Percentiles rank a stretch among this genome's conserved stretches.
Conservation (phyloP, 768 basidiomycete genomes). For the Myochromella boudieri region DNA sequence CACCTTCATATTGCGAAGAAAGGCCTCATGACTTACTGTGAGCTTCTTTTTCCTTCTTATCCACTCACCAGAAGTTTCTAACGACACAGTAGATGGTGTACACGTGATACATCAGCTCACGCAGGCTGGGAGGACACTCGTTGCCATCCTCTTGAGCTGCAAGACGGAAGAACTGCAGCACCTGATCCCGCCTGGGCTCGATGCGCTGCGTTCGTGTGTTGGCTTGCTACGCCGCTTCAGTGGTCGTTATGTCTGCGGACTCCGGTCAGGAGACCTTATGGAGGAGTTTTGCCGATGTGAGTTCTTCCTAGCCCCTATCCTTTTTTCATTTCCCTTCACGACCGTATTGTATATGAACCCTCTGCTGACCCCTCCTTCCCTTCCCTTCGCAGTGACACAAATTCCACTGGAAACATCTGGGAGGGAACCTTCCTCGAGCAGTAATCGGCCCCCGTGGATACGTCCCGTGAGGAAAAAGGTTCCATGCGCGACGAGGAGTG, state of each 20-base stretch:
- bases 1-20: constrained; percentile 85
- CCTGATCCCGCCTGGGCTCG: constrained; percentile 78
- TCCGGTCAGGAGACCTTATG: constrained; percentile 88
- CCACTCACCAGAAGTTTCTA: too few species aligned
- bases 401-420: constrained; percentile 78
- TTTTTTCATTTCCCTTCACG: constrained; percentile 2
- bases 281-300: constrained; percentile 91
- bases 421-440: constrained; percentile 45
- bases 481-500: too few species aligned
- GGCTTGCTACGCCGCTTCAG: constrained; percentile 87
- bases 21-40: constrained; percentile 93
- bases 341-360: constrained; percentile 2
- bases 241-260: constrained; percentile 88
- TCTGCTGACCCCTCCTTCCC: constrained; percentile 4
- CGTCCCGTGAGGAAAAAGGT: constrained; percentile 84
- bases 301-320: constrained; percentile 19
- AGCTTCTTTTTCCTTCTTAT: constrained; percentile 35
- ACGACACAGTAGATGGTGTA: constrained; percentile 88
- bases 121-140: constrained; percentile 87
- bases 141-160: constrained; percentile 86
- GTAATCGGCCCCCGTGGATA: constrained; percentile 79
- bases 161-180: constrained; percentile 76
- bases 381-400: constrained; percentile 58
- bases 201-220: constrained; percentile 85
- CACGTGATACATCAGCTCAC: constrained; percentile 96